phyloP scores from a whole-genome alignment of 768 basidiomycete genomes.

The Suillus fuscotomentosus region DNA sequence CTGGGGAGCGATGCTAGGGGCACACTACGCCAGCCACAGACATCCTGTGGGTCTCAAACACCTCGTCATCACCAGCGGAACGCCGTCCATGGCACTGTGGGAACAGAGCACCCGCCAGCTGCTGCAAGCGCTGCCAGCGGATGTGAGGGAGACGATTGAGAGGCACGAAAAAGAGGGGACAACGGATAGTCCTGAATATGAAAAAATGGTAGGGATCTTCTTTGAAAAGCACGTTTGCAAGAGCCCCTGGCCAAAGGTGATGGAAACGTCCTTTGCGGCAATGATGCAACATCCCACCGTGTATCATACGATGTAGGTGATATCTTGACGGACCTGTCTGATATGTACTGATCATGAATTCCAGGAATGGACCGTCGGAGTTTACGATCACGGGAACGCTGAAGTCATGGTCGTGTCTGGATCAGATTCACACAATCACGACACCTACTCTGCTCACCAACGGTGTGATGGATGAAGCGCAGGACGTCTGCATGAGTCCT shows the following conservation, averaged over 20 bases:
- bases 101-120: conserved; percentile 14
- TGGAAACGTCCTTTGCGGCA: conserved; percentile 17
- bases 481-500: conserved; percentile 27
- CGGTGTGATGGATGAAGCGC: conserved; percentile 30
- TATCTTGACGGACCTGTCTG: conserved; percentile 2
- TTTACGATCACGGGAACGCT: conserved; percentile 36
- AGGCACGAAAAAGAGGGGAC: conserved; percentile 28
- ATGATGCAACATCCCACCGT: conserved; percentile 16
- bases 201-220: conserved; percentile 20
- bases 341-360: background rate
- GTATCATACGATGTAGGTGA: conserved; percentile 15
- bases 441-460: conserved; percentile 36
- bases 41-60: conserved; percentile 34
- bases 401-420: conserved; percentile 41
- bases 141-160: conserved; percentile 17
- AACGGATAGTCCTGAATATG: conserved; percentile 24
- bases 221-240: conserved; percentile 29
- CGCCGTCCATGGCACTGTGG: conserved; percentile 24
- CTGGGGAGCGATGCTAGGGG: conserved; percentile 49
- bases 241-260: conserved; percentile 27
- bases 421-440: conserved; percentile 35
- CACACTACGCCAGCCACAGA: conserved; percentile 31
- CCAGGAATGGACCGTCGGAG: conserved; percentile 21
- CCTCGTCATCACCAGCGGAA: conserved; percentile 25
- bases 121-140: conserved; percentile 18